Evolutionary conservation across 1,284 basidiomycete genomes (phyloP).

Genomic region (Irpex rosettiformis): DNA sequence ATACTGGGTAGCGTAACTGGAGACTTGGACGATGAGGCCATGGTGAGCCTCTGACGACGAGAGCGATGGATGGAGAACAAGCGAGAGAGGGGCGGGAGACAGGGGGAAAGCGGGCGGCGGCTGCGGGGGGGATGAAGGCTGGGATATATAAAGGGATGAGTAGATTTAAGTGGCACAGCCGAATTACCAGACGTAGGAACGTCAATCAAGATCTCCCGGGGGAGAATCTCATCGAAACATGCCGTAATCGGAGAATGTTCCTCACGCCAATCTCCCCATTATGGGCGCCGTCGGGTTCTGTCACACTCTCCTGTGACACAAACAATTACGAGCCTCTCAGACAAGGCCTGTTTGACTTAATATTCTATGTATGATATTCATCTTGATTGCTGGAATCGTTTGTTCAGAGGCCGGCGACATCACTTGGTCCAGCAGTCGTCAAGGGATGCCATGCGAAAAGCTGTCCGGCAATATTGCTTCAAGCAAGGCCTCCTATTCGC

Average conservation of each 20-base stretch:
- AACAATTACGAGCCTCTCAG: not conserved
- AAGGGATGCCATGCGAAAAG: not conserved
- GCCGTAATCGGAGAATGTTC: not conserved
- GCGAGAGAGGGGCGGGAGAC: not conserved
- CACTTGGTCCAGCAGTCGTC: not conserved
- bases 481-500: not conserved
- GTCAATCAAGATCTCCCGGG: not conserved
- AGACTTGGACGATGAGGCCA: not conserved
- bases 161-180: conserved; percentile 3
- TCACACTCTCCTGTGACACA: not conserved
- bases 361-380: too few relatives aligned
- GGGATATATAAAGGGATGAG: conserved; percentile 2
- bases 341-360: not conserved
- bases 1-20: conserved; percentile 19
- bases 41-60: not conserved
- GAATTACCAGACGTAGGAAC: conserved; percentile 1
- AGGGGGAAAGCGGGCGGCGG: not conserved
- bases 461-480: not conserved
- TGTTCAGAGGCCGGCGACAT: not conserved
- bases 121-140: not conserved
- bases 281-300: not conserved
- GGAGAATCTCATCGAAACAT: not conserved
- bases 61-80: not conserved
- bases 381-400: too few relatives aligned
- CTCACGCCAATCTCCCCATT: conserved; percentile 5